Evolutionary conservation across 148 eudicot species (phyloP).

Genomic region (Rhododendron griersonianum): DNA sequence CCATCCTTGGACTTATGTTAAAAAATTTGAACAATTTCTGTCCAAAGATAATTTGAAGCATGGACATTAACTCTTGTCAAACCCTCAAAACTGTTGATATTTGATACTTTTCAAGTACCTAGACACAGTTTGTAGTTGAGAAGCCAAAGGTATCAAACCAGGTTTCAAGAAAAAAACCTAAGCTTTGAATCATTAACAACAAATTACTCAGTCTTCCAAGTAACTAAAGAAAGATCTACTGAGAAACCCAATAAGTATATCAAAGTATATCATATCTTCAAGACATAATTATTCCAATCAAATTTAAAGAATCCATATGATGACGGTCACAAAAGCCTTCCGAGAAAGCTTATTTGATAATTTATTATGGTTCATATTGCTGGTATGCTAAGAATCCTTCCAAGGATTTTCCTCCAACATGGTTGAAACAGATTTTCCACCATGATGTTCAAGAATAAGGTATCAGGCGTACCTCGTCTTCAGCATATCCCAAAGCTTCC

Average conservation of each 20-base stretch:
- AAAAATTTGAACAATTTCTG: background rate
- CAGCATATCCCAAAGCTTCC: constrained; percentile 72
- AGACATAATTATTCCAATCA: background rate
- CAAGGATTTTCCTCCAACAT: background rate
- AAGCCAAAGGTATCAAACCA: background rate
- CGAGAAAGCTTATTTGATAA: background rate
- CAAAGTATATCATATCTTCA: background rate
- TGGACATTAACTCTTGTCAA: background rate
- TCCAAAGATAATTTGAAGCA: background rate
- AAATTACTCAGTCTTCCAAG: background rate
- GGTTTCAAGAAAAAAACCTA: background rate
- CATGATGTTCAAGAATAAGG: background rate
- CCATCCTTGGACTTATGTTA: background rate
- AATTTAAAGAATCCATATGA: background rate
- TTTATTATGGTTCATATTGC: background rate
- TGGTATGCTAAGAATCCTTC: background rate
- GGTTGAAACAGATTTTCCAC: background rate
- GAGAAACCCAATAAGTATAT: background rate
- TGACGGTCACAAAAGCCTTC: background rate
- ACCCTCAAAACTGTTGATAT: background rate
- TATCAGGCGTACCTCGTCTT: constrained; percentile 61
- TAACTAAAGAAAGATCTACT: background rate
- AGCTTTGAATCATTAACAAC: background rate
- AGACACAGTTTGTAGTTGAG: background rate
- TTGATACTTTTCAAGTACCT: background rate